Base-by-base conservation (phyloP, 2,329 filamentous ascomycete genomes). In the Aspergillus proliferans region DNA sequence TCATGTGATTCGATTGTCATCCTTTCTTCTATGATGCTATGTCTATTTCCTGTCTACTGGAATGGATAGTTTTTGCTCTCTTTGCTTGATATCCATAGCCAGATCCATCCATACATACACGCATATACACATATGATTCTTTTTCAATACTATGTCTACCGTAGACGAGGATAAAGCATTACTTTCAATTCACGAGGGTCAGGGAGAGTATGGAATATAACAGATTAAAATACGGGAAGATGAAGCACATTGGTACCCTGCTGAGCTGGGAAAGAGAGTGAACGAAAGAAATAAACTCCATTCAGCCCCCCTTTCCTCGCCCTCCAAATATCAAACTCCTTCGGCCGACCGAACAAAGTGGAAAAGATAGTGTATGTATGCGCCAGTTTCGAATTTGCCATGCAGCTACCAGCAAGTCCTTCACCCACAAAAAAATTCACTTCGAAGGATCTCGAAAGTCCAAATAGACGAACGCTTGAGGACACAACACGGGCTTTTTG, bases 281-380 rank as follows among this genome's bases (percentile, higher is more conserved):
- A 68, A 67, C 65, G 63, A 68, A 64, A 68, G 64, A 36, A n/a
- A 68, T 65, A 65, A 63, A 67, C 67, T 68, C 67, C 65, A 64
- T 62, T 67, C 66, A 60, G 61, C 61, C 65, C 63, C 60, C 60
- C 66, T 68, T 68, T 64, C 62, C 60, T 62, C 59, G 58, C 63
- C 64, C 64, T 65, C 66, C 66, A 64, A 66, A 69, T 66, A 68
- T 68, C 66, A 69, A 70, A 71, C 67, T 71, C 67, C 68, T 63
- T 65, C 64, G 65, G 60, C 65, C 64, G 61, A 65, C 65, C 63
- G 61, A 66, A 62, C 57, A 52, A 63, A 56, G 58, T 66, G 58
- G 59, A 66, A 63, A 54, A 64, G 56, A 36, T 9, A 36, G 34
- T 36, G 15, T 36, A 36, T 36, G 34, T 36, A 66, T 58, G 59